A percentile compares a stretch with the other conserved stretches of the same genome.
Conservation (phyloP, 2,329 filamentous ascomycete genomes). For the Fusarium decemcellulare region DNA sequence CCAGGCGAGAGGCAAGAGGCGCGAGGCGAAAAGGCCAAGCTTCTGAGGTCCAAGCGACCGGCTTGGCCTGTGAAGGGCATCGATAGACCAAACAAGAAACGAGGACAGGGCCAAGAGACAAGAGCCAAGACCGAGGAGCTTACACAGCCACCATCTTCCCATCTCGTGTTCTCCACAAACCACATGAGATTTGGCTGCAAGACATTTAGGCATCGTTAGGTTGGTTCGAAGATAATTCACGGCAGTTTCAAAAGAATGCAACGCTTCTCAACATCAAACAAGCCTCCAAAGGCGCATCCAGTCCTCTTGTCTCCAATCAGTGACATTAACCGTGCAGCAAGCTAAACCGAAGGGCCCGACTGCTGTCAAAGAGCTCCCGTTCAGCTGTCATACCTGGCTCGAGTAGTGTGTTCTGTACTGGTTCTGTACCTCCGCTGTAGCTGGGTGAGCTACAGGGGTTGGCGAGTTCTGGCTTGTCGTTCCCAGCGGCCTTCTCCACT, state of each 20-base stretch:
- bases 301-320: slow-evolving; percentile 3
- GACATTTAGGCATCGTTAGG: slow-evolving; percentile 10
- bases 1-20: slow-evolving; percentile 18
- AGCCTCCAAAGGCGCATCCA: neutral
- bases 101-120: slow-evolving; percentile 13
- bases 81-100: neutral
- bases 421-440: slow-evolving; percentile 14
- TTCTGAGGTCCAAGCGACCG: slow-evolving; percentile 20
- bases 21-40: slow-evolving; percentile 31
- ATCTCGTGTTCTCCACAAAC: slow-evolving; percentile 38
- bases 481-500: slow-evolving; percentile 25
- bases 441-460: slow-evolving; percentile 30
- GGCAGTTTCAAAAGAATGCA: slow-evolving; percentile 18
- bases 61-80: slow-evolving; percentile 10
- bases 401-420: slow-evolving; percentile 23
- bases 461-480: slow-evolving; percentile 10
- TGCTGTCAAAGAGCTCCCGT: slow-evolving; percentile 14
- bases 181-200: slow-evolving; percentile 26
- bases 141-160: slow-evolving; percentile 40
- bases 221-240: slow-evolving; percentile 6
- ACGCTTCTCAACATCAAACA: slow-evolving; percentile 7
- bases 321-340: slow-evolving; percentile 34
- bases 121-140: slow-evolving; percentile 26
- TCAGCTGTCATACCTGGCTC: slow-evolving; percentile 6
- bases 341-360: slow-evolving; percentile 30